A percentile compares a stretch with the other conserved stretches of the same genome.
Conservation (phyloP, 257 asterid species). For the Primulina huaijiensis region DNA sequence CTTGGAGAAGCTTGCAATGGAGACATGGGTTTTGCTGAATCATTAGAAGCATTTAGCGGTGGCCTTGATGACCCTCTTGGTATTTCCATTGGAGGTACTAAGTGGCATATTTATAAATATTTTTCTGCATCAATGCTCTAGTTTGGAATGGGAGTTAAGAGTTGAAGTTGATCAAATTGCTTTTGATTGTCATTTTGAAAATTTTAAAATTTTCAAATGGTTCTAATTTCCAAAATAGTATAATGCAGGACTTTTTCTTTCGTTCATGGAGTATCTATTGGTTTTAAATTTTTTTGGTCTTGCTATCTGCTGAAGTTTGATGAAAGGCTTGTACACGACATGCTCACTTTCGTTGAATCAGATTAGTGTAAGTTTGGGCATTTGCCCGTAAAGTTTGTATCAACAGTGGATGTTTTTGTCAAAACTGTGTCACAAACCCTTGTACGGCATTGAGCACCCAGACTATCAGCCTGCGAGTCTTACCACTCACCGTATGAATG, state of each 20-base stretch:
- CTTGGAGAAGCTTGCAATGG: conserved; percentile 78
- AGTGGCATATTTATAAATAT: conserved; percentile 9
- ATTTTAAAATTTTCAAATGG: neutral
- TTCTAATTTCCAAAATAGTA: neutral
- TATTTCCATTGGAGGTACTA: conserved; percentile 82
- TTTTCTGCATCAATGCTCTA: neutral
- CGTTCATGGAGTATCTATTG: conserved; percentile 15
- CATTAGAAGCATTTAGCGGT: conserved; percentile 92
- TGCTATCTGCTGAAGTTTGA: too few relatives aligned
- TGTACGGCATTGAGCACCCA: too few relatives aligned
- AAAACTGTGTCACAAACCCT: too few relatives aligned
- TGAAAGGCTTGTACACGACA: too few relatives aligned
- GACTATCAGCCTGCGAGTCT: too few relatives aligned
- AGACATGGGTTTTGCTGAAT: conserved; percentile 74
- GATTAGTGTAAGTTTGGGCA: too few relatives aligned
- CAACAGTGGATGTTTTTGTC: too few relatives aligned
- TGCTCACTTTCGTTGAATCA: too few relatives aligned
- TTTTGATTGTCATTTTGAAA: conserved; percentile 12
- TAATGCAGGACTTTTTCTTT: neutral
- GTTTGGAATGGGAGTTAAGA: conserved; percentile 2
- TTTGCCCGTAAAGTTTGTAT: too few relatives aligned
- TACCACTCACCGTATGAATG: too few relatives aligned
- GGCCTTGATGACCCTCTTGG: conserved; percentile 92
- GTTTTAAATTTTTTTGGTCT: neutral
- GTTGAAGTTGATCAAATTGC: conserved; percentile 8